Evolutionary conservation across 768 basidiomycete species (phyloP), one percentile per base, ranked within the genome.

Genomic region (Lactarius trivialis): DNA sequence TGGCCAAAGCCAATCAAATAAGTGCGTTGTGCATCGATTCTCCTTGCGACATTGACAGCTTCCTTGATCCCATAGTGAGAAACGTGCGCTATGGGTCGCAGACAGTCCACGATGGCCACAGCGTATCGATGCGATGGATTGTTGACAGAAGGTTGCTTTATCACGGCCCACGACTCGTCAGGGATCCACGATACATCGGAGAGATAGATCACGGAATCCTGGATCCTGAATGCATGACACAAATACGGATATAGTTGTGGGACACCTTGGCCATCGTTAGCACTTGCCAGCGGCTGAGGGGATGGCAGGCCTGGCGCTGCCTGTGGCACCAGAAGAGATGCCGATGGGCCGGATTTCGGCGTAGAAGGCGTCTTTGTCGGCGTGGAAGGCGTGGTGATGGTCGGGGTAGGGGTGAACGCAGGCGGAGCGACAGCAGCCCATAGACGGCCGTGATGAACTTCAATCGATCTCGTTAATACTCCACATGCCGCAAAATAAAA

Each of bases 101-200:
- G 76, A 66, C 89, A 90, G 72, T 96, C 93, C 41, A 93, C 77
- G 54, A 93, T 81, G 62, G 89, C 77, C 28, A 90, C 79, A 2
- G 85, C 77, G 37, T 83, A 70, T 12, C 71, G 73, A 39, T 60
- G 48, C 66, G 61, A 32, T 65, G 68, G 55, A 53, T 65, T 63
- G 19, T 69, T 67, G 56, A 72, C 69, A 21, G 62, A 72, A 26
- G 60, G 65, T 15, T 63, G 67, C 36, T 71, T 65, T 56, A 86
- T 73, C 55, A 84, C 68, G 21, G 72, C 68, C 89, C 89, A 91
- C 43, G 84, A 81, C 37, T 82, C 78, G 8, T 88, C 82, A 2
- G 93, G 92, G 58, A 96, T 89, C 67, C 81, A 74, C 9, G 88
- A 91, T 45, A 87, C 89, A 71, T 97, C 94, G 30, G 88, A 87